Base-by-base conservation (phyloP, 495 filamentous ascomycete species). In the Parathielavia appendiculata region DNA sequence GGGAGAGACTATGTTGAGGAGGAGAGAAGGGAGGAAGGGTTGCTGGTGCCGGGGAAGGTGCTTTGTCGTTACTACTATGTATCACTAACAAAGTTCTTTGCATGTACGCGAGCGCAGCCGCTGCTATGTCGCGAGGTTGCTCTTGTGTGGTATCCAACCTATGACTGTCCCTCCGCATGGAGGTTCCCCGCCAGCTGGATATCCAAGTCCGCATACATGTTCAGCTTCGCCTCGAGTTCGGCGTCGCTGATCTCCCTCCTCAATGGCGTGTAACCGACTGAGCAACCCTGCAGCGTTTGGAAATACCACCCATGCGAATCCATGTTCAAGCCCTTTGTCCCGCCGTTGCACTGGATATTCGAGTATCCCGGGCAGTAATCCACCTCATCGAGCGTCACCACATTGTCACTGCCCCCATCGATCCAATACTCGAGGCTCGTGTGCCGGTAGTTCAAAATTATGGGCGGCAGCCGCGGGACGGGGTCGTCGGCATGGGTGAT, bases 351-450 rank as follows among this genome's bases (percentile, higher is more conserved):
- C 10, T 57, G n/a, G 8, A 59, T 62, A 54, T 71, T 76, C 13
- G 58, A 61, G 53, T 61, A 64, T 40, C 77, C 77, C 0, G 49
- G 23, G 65, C 77, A 80, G 3, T 71, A 66, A 36, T 63, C 50
- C 36, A 78, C 61, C 51, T 76, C 70, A 6, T 54, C 43, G 9
- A 60, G 44, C 9, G 56, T 44, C 59, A 72, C 73, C 9, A 34
- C n/a, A 2, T 48, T 55, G 1, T 64, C 69, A n/a, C 55, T 61
- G 13, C 47, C 52, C 46, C 48, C 50, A 6, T 64, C 55, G 10
- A 79, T 59, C 78, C 78, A 91, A 70, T 83, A 90, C 72, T 91
- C 88, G 0, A 87, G 86, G 47, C 76, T 81, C 7, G 80, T 74
- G 63, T 91, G 87, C 39, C 71, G 70, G 69, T 76, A 91, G 17